Percentiles rank a stretch among this genome's conserved stretches.
Evolutionary conservation across 768 basidiomycete species (phyloP).

Genomic region (Daedaleopsis sinensis): DNA sequence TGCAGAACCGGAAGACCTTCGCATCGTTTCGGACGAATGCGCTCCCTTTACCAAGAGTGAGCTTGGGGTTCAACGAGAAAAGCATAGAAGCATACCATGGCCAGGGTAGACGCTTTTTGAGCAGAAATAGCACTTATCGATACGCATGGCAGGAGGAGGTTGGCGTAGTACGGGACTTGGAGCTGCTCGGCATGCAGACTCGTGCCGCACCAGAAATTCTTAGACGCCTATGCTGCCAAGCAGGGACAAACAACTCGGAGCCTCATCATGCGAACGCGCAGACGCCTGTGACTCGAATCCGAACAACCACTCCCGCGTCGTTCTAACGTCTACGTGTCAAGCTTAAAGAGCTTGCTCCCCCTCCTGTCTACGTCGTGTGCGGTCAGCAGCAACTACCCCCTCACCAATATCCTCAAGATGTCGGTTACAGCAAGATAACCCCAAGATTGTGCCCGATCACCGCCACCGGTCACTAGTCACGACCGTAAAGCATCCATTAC

Average conservation of each 20-base stretch:
- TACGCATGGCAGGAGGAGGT: constrained; percentile 62
- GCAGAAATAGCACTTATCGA: constrained; percentile 99
- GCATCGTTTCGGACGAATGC: constrained; percentile 98
- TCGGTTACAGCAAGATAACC: too few species aligned
- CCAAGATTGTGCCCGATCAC: too few species aligned
- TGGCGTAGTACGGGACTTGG: constrained; percentile 1
- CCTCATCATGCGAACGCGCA: background rate
- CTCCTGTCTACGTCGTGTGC: background rate
- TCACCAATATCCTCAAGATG: background rate
- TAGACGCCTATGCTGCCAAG: constrained; percentile 13
- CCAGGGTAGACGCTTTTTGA: constrained; percentile 96
- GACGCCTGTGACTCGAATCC: background rate
- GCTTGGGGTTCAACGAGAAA: background rate
- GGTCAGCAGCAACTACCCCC: background rate
- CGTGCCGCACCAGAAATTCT: constrained; percentile 9
- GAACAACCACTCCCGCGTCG: background rate
- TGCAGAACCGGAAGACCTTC: constrained; percentile 97
- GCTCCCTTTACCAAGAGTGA: constrained; percentile 52
- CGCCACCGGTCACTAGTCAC: too few species aligned
- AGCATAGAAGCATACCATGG: constrained; percentile 60
- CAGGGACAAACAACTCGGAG: constrained; percentile 9
- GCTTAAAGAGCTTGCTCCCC: background rate
- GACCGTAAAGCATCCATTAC: too few species aligned
- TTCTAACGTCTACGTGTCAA: background rate
- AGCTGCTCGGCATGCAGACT: background rate